These are phyloP conservation scores for Astrothelium subdiscretum DNA, from an alignment of 495 filamentous ascomycete species.

Conservation along the genomic window DNA sequence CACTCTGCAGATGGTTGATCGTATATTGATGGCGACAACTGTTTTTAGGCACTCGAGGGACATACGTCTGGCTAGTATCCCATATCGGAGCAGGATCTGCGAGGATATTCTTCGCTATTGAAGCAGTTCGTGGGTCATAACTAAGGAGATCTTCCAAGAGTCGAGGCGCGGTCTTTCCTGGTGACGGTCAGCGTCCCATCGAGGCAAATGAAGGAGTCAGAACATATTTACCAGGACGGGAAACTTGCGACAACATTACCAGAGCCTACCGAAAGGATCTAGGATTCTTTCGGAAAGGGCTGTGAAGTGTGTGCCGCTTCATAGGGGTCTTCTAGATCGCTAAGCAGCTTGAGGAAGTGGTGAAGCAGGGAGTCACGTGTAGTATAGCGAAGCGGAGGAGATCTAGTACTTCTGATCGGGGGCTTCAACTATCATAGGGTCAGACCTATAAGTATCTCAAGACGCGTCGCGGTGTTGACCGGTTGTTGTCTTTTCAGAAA, in stretches of 20 bases:
- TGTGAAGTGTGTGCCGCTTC: not conserved
- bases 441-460: not conserved
- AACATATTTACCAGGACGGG: not conserved
- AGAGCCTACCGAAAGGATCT: not conserved
- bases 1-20: conserved; percentile 41
- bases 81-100: conserved; percentile 39
- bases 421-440: not conserved
- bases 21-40: conserved; percentile 47
- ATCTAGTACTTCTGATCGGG: too few relatives aligned
- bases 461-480: not conserved
- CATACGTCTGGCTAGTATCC: conserved; percentile 17
- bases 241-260: not conserved
- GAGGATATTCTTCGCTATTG: conserved; percentile 42
- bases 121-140: conserved; percentile 43
- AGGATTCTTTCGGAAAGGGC: not conserved
- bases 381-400: not conserved
- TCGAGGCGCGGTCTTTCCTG: conserved; percentile 53
- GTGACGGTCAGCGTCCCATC: not conserved
- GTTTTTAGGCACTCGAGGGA: conserved; percentile 14
- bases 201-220: not conserved
- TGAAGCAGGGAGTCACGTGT: not conserved
- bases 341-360: not conserved
- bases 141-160: conserved; percentile 44
- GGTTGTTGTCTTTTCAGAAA: not conserved
- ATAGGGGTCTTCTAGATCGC: not conserved